Evolutionary conservation across 441 rosid genomes (phyloP), one percentile per base, ranked within the genome.

Genomic region (Adansonia grandidieri): DNA sequence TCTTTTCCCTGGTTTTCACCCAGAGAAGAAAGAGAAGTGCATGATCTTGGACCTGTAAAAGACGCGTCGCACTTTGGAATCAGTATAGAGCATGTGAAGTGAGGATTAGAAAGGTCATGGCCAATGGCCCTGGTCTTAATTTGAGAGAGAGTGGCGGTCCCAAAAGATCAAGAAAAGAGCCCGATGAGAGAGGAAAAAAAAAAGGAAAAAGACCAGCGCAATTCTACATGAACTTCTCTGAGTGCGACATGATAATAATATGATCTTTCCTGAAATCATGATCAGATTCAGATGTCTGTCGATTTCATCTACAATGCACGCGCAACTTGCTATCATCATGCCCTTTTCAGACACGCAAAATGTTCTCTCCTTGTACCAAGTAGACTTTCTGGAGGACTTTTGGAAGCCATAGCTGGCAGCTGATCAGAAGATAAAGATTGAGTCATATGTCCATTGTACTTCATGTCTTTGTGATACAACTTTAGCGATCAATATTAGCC

Each of bases 1-100:
- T 24, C 67, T 67, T n/a, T 22, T 32, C 0, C 62, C 24, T 67
- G 47, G 79, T 77, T 68, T 57, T 68, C 74, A 57, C 58, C 19
- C 28, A 24, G 28, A 24, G 28, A 24, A 1, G 28, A 24, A 44
- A 67, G 57, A 67, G 45, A 44, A 77, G 40, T 17, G 42, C 9
- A 20, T 57, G 28, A 24, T 74, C 44, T 10, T 28, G 47, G 2
- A 44, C 57, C 79, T 66, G 73, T 51, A 53, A 65, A 64, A 75
- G 13, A 14, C 10, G 28, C 50, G 3, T n/a, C 73, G 45, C 73
- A 2, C 42, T 44, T 15, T 19, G 37, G 73, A 68, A 68, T 68
- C 73, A 19, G 15, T 11, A 47, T 48, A 20, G 28, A 5, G 32
- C 73, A 69, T 69, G 73, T 48, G 73, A 48, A 48, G 3, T 45